phyloP scores from a whole-genome alignment of 805 yeast species.

The Nakazawaea laoshanensis region DNA sequence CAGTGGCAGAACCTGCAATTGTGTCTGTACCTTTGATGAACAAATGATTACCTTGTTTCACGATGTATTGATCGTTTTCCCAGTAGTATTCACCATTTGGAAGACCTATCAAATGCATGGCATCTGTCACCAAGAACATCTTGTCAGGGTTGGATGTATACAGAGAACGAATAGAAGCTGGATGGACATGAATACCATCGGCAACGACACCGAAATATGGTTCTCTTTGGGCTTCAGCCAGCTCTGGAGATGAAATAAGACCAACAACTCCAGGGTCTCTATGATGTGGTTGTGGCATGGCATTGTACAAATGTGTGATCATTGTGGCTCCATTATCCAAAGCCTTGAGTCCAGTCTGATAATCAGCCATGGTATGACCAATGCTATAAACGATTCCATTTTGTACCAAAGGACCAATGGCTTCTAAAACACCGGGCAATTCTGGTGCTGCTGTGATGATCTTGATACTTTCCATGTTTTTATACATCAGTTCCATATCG shows the following conservation, averaged over 20 bases:
- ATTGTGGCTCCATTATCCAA: constrained; percentile 44
- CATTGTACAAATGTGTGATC: constrained; percentile 55
- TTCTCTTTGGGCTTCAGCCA: constrained; percentile 9
- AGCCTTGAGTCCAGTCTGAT: constrained; percentile 28
- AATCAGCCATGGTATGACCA: constrained; percentile 37
- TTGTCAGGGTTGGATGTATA: constrained; percentile 44
- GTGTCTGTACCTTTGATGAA: constrained; percentile 45
- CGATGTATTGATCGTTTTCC: constrained; percentile 33
- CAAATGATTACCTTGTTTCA: constrained; percentile 37
- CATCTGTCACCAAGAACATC: constrained; percentile 49
- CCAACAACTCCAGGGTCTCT: constrained; percentile 52
- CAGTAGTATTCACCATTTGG: constrained; percentile 49
- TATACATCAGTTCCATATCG: constrained; percentile 27
- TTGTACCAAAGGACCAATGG: constrained; percentile 24
- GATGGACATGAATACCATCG: constrained; percentile 55
- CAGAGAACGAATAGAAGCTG: constrained; percentile 40
- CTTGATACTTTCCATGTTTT: constrained; percentile 19
- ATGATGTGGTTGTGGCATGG: constrained; percentile 54
- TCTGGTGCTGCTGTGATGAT: constrained; percentile 47
- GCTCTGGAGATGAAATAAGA: constrained; percentile 25
- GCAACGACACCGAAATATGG: constrained; percentile 49
- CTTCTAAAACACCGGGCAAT: constrained; percentile 32
- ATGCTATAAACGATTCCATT: constrained; percentile 31
- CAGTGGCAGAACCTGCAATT: constrained; percentile 56
- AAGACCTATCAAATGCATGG: constrained; percentile 48